Base-by-base conservation (phyloP, 352 stramenopile species). In the Phytophthora macrochlamydospora region DNA sequence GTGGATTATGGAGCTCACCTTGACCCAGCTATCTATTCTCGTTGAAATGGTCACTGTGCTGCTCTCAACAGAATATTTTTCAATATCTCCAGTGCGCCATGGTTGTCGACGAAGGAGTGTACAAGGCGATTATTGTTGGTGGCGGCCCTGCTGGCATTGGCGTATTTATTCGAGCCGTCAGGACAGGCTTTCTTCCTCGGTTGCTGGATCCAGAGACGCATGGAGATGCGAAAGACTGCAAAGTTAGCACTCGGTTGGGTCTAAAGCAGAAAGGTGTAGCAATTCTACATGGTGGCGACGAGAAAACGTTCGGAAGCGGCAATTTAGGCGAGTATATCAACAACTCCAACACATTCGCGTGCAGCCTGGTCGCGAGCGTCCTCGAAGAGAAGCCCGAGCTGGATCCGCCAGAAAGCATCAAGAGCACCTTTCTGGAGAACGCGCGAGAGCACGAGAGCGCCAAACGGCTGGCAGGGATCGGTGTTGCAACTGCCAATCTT, bases 321-420 rank as follows among this genome's bases (percentile, higher is more conserved):
- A 92, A 90, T 44, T 76, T 96, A 24, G 85, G 86, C 32, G 57
- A 77, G 28, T 96, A 93, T 55, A 73, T 89, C 28, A 96, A 94
- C 72, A 94, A 96, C 69, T 93, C 83, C 2, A 96, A 96, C 64
- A 95, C 85, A 13, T 93, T 93, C 53, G 87, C 83, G 0, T 90
- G 78, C 49, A 90, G 84, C 31, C 56, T 96, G 30, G 51, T 92
- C 1, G 82, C 75, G 7, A 92, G 88, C 59, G 73, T 94, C 6
- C 59, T 95, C n/a, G 81, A 94, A 32, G 85, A 94, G 51, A 93
- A 91, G 45, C 76, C 71, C 3, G 83, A 95, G 14, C 62, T 91
- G 3, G 81, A 94, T 13, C 88, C 87, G 5, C 82, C 81, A 2
- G 89, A 95, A 59, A 87, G 62, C 32, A 87, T 90, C 49, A 86